phyloP scores from a whole-genome alignment of 1,284 basidiomycete species.

The Sparassis latifolia region DNA sequence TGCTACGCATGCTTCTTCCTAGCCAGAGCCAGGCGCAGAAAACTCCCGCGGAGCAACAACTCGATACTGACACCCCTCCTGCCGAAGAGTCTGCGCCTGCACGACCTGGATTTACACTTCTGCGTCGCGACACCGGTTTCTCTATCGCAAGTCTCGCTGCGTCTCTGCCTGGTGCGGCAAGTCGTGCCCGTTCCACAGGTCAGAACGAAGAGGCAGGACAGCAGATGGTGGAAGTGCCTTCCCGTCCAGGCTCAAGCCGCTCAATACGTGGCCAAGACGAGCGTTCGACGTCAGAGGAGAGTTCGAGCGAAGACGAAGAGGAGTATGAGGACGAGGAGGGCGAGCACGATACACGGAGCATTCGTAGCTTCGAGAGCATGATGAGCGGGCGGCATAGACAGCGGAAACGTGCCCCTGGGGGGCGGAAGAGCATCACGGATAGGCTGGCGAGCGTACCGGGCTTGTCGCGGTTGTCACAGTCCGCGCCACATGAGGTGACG shows the following conservation, averaged over 20 bases:
- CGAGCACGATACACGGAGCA: conserved; percentile 57
- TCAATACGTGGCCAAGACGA: conserved; percentile 29
- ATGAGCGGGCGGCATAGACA: conserved; percentile 45
- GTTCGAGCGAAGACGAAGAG: conserved; percentile 29
- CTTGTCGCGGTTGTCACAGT: conserved; percentile 38
- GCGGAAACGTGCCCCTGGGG: conserved; percentile 22
- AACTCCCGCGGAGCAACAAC: conserved; percentile 17
- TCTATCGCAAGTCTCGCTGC: conserved; percentile 77
- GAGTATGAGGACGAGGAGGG: conserved; percentile 32
- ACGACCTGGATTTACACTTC: conserved; percentile 52
- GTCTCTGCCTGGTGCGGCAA: conserved; percentile 44
- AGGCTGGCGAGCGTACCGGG: conserved; percentile 68
- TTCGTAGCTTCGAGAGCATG: conserved; percentile 80
- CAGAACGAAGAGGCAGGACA: conserved; percentile 52
- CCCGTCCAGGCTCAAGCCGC: conserved; percentile 47
- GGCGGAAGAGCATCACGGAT: conserved; percentile 65
- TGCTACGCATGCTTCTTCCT: conserved; percentile 61
- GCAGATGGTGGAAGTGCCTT: conserved; percentile 57
- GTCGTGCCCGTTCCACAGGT: conserved; percentile 20
- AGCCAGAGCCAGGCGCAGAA: conserved; percentile 17
- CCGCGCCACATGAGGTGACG: conserved; percentile 12
- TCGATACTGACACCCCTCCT: conserved; percentile 8
- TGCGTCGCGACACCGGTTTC: conserved; percentile 70
- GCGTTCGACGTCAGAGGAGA: conserved; percentile 26
- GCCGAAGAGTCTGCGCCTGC: conserved; percentile 25